Conservation (phyloP, 2,329 filamentous ascomycete genomes). For the Colletotrichum musae region DNA sequence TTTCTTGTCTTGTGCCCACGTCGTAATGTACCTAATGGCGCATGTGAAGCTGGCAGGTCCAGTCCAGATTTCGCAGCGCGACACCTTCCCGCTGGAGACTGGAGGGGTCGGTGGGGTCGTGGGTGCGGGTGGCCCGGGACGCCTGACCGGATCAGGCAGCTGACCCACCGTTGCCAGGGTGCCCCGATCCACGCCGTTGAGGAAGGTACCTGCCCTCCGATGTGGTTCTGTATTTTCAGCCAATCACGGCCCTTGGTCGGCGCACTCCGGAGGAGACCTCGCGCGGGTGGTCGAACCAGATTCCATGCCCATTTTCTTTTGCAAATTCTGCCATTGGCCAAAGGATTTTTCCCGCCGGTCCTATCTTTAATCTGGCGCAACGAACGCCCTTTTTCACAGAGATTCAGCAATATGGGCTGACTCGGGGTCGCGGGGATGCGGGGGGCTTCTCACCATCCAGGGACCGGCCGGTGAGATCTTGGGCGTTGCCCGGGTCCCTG, state of each 20-base stretch:
- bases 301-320: slow-evolving; percentile 18
- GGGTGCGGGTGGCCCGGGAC: slow-evolving; percentile 21
- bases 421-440: slow-evolving; percentile 29
- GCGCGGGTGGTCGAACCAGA: slow-evolving; percentile 23
- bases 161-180: not conserved
- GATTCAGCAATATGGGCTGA: slow-evolving; percentile 22
- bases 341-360: too few relatives aligned
- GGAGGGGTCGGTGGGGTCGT: slow-evolving; percentile 5
- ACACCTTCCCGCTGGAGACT: slow-evolving; percentile 1
- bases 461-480: not conserved
- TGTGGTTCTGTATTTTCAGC: not conserved
- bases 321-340: slow-evolving; percentile 18
- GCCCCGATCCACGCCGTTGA: slow-evolving; percentile 26
- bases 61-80: slow-evolving; percentile 14
- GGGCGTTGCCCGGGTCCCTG: not conserved
- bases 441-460: slow-evolving; percentile 6
- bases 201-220: slow-evolving; percentile 18
- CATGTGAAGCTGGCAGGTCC: slow-evolving; percentile 25
- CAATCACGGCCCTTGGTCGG: slow-evolving; percentile 22
- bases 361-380: not conserved
- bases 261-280: slow-evolving; percentile 26
- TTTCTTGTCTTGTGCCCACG: not conserved
- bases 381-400: not conserved
- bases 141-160: slow-evolving; percentile 37
- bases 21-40: not conserved